Conservation (phyloP, 2,329 filamentous ascomycete species). For the Aspergillus quadricinctus region DNA sequence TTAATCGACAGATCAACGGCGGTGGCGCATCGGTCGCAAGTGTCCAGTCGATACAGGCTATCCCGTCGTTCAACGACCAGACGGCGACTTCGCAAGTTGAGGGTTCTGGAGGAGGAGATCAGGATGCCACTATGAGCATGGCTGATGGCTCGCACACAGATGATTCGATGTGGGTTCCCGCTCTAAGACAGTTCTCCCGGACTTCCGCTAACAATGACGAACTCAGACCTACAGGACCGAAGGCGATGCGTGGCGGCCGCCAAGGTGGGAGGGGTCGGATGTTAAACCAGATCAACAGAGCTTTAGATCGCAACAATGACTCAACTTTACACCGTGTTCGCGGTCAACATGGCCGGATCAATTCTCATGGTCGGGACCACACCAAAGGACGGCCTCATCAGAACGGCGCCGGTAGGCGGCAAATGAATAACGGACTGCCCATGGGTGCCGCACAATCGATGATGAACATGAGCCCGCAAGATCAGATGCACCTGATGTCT, state of each 20-base stretch:
- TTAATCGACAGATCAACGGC: slow-evolving; percentile 62
- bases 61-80: slow-evolving; percentile 31
- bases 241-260: slow-evolving; percentile 80
- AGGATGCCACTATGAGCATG: slow-evolving; percentile 79
- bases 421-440: slow-evolving; percentile 40
- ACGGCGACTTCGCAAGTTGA: slow-evolving; percentile 19
- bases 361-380: slow-evolving; percentile 66
- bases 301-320: slow-evolving; percentile 71
- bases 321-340: slow-evolving; percentile 76
- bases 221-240: slow-evolving; percentile 82
- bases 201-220: slow-evolving; percentile 35
- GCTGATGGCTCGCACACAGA: slow-evolving; percentile 46
- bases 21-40: slow-evolving; percentile 28
- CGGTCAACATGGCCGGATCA: slow-evolving; percentile 70
- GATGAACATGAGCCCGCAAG: slow-evolving; percentile 58
- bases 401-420: slow-evolving; percentile 40
- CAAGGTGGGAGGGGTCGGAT: slow-evolving; percentile 69
- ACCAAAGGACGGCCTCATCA: slow-evolving; percentile 62
- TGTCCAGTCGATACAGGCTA: slow-evolving; percentile 22
- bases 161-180: slow-evolving; percentile 37
- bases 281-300: slow-evolving; percentile 77
- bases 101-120: slow-evolving; percentile 34
- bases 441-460: slow-evolving; percentile 36
- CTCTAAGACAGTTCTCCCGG: background rate
- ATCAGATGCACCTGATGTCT: slow-evolving; percentile 69